Evolutionary conservation across 2,329 filamentous ascomycete genomes (phyloP).

Genomic region (Diaporthe sp.): DNA sequence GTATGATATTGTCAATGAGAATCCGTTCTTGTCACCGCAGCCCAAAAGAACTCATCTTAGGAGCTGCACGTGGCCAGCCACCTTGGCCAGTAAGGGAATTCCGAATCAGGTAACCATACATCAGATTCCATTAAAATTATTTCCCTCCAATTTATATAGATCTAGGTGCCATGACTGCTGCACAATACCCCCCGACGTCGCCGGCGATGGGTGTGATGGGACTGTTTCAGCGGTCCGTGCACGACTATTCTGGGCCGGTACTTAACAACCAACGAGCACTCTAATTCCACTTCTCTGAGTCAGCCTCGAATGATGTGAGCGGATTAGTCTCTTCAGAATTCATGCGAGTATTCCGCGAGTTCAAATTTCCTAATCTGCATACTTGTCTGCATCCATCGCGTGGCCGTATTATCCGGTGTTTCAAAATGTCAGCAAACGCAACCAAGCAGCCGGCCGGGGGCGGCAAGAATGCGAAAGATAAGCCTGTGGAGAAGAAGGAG

Average conservation of each 20-base stretch:
- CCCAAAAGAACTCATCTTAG: neutral
- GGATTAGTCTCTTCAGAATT: neutral
- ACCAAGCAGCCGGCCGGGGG: neutral
- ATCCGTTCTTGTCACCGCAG: neutral
- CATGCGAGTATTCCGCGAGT: slow-evolving; percentile 16
- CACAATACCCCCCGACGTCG: neutral
- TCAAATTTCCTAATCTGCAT: neutral
- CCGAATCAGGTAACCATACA: neutral
- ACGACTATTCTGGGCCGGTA: slow-evolving; percentile 11
- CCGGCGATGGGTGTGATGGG: neutral
- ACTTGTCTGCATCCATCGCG: neutral
- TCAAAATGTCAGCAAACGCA: slow-evolving; percentile 22
- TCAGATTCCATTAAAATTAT: no score
- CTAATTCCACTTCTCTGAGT: slow-evolving; percentile 21
- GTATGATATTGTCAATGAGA: slow-evolving; percentile 9
- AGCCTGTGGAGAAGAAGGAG: slow-evolving; percentile 32
- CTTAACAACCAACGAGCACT: neutral
- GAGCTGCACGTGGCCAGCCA: neutral
- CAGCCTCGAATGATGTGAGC: slow-evolving; percentile 26
- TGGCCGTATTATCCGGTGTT: neutral
- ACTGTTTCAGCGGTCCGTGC: slow-evolving; percentile 1
- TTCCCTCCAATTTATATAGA: no score
- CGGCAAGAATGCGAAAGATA: slow-evolving; percentile 12
- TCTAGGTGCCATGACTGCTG: neutral
- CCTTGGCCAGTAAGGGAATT: neutral